Conservation (phyloP, 208 protist species). For the Trypanosomatidae sp. region DNA sequence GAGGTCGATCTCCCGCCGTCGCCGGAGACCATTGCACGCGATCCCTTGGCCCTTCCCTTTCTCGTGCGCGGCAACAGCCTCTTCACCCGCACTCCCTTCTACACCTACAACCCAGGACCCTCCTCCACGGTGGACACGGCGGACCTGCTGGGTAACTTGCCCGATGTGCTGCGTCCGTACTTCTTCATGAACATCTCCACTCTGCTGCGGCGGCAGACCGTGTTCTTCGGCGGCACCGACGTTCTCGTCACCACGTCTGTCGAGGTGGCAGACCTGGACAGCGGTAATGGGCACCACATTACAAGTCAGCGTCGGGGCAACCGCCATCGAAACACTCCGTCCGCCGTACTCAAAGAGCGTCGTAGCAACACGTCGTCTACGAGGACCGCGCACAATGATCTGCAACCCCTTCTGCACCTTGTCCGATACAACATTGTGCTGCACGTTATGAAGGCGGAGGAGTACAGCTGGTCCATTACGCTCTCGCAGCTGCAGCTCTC, state of each 20-base stretch:
- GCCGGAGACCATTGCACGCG: constrained; percentile 12
- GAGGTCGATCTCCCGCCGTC: constrained; percentile 29
- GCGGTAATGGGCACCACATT: constrained; percentile 6
- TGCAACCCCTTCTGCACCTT: constrained; percentile 40
- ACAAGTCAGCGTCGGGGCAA: background rate
- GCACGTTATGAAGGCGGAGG: constrained; percentile 43
- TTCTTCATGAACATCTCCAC: constrained; percentile 80
- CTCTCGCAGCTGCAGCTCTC: constrained; percentile 51
- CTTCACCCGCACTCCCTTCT: constrained; percentile 43
- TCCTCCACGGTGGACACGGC: background rate
- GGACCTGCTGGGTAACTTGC: constrained; percentile 5
- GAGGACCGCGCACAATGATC: constrained; percentile 7
- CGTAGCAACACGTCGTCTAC: background rate
- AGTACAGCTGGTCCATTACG: constrained; percentile 68
- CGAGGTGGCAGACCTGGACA: constrained; percentile 48
- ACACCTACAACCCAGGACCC: constrained; percentile 3
- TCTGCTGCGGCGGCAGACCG: constrained; percentile 50
- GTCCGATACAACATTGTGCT: constrained; percentile 64
- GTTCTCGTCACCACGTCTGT: constrained; percentile 65
- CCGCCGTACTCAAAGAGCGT: background rate
- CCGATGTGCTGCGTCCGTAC: constrained; percentile 23
- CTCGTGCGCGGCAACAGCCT: constrained; percentile 58
- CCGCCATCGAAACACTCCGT: background rate
- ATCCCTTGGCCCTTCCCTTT: constrained; percentile 76
- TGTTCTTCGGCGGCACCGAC: constrained; percentile 44